A percentile compares a stretch with the other conserved stretches of the same genome.
Evolutionary conservation across 164 flowering plant species (phyloP).

Genomic region (Sextonia rubra): DNA sequence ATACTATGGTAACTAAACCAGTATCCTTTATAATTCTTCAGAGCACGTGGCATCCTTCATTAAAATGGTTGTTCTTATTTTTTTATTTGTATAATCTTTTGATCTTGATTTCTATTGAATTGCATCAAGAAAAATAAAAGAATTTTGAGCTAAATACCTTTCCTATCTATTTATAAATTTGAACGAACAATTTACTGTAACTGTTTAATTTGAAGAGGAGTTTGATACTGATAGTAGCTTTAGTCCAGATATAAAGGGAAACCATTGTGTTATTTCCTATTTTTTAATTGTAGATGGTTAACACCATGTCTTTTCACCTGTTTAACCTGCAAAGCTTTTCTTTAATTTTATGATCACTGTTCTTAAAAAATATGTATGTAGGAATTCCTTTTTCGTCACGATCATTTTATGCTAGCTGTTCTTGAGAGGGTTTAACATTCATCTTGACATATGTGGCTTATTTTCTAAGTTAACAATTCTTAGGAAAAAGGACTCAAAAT

Average conservation of each 20-base stretch:
- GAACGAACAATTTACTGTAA: too few species aligned
- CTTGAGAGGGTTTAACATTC: not conserved
- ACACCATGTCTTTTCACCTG: not conserved
- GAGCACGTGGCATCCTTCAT: not conserved
- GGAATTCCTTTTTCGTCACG: not conserved
- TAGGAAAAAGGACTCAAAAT: not conserved
- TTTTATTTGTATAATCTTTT: too few species aligned
- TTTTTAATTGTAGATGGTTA: not conserved
- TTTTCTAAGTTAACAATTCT: not conserved
- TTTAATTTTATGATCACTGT: not conserved
- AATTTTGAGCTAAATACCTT: too few species aligned
- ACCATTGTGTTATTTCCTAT: not conserved
- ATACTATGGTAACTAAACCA: constrained; percentile 22
- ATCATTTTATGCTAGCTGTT: not conserved
- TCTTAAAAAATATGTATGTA: too few species aligned
- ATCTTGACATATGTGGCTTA: not conserved
- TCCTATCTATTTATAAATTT: too few species aligned
- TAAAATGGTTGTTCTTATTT: not conserved
- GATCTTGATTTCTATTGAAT: too few species aligned
- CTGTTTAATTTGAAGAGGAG: not conserved
- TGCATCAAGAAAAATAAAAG: too few species aligned
- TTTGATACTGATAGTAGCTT: not conserved
- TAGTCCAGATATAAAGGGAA: not conserved
- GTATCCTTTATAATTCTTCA: not conserved
- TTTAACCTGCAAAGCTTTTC: not conserved